Percentiles rank a stretch among this genome's conserved stretches.
These are phyloP conservation scores for Leccinum pellstonianum DNA, from an alignment of 768 basidiomycete species.

Conservation along the genomic window DNA sequence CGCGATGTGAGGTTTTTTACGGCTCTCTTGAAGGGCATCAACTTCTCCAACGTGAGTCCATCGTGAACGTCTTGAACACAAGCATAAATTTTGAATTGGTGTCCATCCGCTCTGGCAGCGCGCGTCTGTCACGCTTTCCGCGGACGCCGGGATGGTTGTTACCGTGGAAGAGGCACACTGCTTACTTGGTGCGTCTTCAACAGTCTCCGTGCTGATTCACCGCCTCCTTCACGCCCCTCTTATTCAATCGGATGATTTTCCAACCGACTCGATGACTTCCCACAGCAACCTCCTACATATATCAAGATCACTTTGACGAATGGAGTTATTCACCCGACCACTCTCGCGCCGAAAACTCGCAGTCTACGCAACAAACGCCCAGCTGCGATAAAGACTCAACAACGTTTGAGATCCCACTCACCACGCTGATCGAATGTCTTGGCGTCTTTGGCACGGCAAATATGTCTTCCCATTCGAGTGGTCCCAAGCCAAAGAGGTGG, in stretches of 20 bases:
- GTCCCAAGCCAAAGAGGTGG: constrained; percentile 48
- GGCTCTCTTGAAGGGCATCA: constrained; percentile 76
- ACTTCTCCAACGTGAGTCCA: constrained; percentile 68
- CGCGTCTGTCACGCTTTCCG: constrained; percentile 71
- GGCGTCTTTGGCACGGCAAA: constrained; percentile 89
- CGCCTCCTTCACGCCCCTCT: background rate
- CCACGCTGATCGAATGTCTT: constrained; percentile 83
- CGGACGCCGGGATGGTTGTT: constrained; percentile 62
- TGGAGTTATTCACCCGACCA: constrained; percentile 59
- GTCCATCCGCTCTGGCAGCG: constrained; percentile 42
- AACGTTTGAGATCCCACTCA: constrained; percentile 81
- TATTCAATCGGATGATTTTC: background rate
- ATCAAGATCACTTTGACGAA: constrained; percentile 74
- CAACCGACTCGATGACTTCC: background rate
- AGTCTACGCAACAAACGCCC: constrained; percentile 12
- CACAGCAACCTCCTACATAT: constrained; percentile 84
- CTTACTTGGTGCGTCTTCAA: constrained; percentile 58
- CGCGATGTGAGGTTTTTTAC: constrained; percentile 83
- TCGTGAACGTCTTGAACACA: background rate
- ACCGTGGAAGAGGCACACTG: constrained; percentile 85
- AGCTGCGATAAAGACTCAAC: constrained; percentile 24
- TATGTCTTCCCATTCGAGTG: constrained; percentile 30
- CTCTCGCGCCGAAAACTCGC: constrained; percentile 26
- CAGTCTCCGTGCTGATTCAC: constrained; percentile 7
- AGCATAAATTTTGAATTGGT: constrained; percentile 9